phyloP scores from a whole-genome alignment of 1,284 basidiomycete species.

The Naganishia sp. region DNA sequence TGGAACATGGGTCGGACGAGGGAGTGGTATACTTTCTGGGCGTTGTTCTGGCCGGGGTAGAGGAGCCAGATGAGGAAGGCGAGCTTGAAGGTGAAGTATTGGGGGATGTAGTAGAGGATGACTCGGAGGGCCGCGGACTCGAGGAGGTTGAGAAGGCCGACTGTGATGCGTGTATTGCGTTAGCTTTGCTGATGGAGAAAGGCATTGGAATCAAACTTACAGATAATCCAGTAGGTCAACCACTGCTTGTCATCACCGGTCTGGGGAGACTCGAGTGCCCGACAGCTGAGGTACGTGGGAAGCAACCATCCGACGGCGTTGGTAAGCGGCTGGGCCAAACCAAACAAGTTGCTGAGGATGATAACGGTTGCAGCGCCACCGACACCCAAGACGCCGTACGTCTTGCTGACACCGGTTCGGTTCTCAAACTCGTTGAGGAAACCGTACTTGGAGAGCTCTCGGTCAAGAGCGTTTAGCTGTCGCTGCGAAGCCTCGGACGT shows the following conservation, averaged over 20 bases:
- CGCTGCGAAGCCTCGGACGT: slow-evolving; percentile 12
- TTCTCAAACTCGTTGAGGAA: slow-evolving; percentile 35
- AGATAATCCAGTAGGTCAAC: slow-evolving; percentile 53
- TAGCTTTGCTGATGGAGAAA: not conserved
- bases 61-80: slow-evolving; percentile 68
- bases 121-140: slow-evolving; percentile 33
- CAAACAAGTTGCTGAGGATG: slow-evolving; percentile 55
- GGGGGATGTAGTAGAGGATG: slow-evolving; percentile 34
- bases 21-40: slow-evolving; percentile 63
- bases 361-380: slow-evolving; percentile 30
- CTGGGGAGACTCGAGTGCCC: slow-evolving; percentile 54
- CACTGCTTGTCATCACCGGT: slow-evolving; percentile 57
- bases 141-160: slow-evolving; percentile 37
- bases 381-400: slow-evolving; percentile 38
- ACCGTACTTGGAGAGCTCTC: slow-evolving; percentile 32
- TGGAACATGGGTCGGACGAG: slow-evolving; percentile 65
- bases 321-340: slow-evolving; percentile 53
- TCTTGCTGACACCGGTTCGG: slow-evolving; percentile 33
- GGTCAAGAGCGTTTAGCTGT: slow-evolving; percentile 32
- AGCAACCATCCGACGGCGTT: slow-evolving; percentile 56
- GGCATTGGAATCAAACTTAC: not conserved
- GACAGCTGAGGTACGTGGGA: slow-evolving; percentile 55
- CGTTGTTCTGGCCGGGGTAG: slow-evolving; percentile 59
- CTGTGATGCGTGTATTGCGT: slow-evolving; percentile 27
- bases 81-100: slow-evolving; percentile 81